Evolutionary conservation across 2,329 filamentous ascomycete genomes (phyloP).

Genomic region (Paraconiothyrium brasiliense): DNA sequence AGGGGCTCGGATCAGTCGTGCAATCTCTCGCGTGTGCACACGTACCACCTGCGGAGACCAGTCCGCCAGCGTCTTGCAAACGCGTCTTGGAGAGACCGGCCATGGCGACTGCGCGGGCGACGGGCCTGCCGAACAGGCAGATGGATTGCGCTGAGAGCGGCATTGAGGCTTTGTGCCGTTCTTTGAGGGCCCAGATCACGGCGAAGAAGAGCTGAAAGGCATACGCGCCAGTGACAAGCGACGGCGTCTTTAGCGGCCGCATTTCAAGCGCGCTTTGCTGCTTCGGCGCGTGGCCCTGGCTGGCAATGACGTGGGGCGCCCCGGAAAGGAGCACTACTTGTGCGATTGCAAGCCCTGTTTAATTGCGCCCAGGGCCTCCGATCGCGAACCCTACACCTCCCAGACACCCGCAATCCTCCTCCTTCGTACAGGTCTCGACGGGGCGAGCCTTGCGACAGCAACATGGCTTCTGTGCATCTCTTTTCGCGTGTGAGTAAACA

Average conservation of each 20-base stretch:
- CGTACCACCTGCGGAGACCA: background rate
- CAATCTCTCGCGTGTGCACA: constrained; percentile 2
- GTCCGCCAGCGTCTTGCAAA: background rate
- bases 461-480: background rate
- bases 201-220: background rate
- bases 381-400: background rate
- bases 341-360: constrained; percentile 7
- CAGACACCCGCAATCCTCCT: background rate
- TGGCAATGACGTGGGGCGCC: constrained; percentile 17
- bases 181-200: background rate
- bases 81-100: background rate
- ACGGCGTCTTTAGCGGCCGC: constrained; percentile 8
- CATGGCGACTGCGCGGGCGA: background rate
- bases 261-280: background rate
- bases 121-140: background rate
- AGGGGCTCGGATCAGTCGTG: background rate
- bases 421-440: background rate
- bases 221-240: background rate
- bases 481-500: constrained; percentile 1
- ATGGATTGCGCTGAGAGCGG: background rate
- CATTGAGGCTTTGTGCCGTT: background rate
- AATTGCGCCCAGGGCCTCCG: constrained; percentile 1
- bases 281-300: background rate
- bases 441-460: constrained; percentile 15
- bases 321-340: constrained; percentile 6